Evolutionary conservation across 2,329 filamentous ascomycete genomes (phyloP), one percentile per base, ranked within the genome.

Genomic region (Talaromyces sp.): DNA sequence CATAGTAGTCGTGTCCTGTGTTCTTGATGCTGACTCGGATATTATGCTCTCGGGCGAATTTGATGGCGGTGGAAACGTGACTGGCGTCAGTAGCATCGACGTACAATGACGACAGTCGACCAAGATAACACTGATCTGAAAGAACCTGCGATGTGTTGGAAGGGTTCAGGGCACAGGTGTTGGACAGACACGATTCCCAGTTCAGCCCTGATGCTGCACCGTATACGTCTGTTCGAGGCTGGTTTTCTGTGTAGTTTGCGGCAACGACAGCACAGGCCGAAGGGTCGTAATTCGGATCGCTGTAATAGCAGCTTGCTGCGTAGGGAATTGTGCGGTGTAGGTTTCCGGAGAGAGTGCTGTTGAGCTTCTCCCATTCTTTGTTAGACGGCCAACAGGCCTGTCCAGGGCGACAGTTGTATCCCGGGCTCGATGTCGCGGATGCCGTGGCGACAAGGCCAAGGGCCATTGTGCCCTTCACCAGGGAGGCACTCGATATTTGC

Each of bases 341-440:
- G 58, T 72, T 71, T 2, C 77, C 75, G 8, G 69, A 64, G 25
- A 78, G 65, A 3, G 75, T 73, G 25, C 61, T 58, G 60, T 79
- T 79, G 33, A 79, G 67, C 1, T 64, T 55, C 11, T 67, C 63
- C 77, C 77, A 79, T 39, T 74, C 66, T 4, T 70, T 60, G 10
- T 58, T 28, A 3, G 71, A 68, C 2, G 77, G 77, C 76, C 77
- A 79, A 63, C 75, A 78, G 17, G 42, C 60, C 49, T 76, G 65
- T 42, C 66, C 53, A 17, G 69, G 69, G 42, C 63, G 64, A 47
- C 71, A 72, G 17, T 55, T 55, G 30, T 55, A 55, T 7, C 53
- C 53, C 25, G 22, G 30, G 39, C 19, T 55, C 1, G 53, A 32
- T 36, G 53, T 22, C 19, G 53, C 53, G 13, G 30, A 39, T 13